A percentile compares a stretch with the other conserved stretches of the same genome.
phyloP scores from a whole-genome alignment of 768 basidiomycete species.

The Phaffia australis region DNA sequence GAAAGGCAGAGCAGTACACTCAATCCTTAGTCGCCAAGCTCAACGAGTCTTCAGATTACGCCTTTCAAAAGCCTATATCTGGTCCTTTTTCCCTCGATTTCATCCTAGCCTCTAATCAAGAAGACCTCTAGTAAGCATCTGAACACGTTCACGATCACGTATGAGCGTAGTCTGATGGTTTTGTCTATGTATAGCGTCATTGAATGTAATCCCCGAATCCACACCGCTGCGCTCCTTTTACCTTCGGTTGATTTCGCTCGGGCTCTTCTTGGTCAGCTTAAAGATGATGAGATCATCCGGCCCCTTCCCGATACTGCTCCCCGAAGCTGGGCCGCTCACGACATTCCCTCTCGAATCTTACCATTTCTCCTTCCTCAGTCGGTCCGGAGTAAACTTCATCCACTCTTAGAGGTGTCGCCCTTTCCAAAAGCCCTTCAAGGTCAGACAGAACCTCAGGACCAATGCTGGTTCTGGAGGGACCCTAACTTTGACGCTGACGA shows the following conservation, averaged over 20 bases:
- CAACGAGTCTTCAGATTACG: constrained; percentile 27
- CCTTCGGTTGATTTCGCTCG: constrained; percentile 11
- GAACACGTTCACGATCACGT: too few relatives aligned
- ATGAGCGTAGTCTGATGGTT: too few relatives aligned
- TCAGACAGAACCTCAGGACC: constrained; percentile 28
- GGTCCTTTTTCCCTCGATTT: constrained; percentile 39
- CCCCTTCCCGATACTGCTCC: constrained; percentile 27
- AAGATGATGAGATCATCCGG: constrained; percentile 27
- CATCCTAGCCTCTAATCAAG: constrained; percentile 34
- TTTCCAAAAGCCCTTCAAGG: constrained; percentile 12
- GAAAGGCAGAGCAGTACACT: constrained; percentile 35
- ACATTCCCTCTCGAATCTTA: constrained; percentile 33
- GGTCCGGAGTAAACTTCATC: constrained; percentile 29
- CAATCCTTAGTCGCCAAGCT: constrained; percentile 30
- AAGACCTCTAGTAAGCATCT: constrained; percentile 29
- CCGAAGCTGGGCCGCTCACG: constrained; percentile 35
- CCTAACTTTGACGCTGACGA: constrained; percentile 36
- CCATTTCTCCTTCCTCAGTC: constrained; percentile 29
- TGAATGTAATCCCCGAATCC: constrained; percentile 38
- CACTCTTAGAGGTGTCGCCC: constrained; percentile 29
- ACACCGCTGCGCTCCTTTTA: constrained; percentile 36
- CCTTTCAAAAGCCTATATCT: constrained; percentile 29
- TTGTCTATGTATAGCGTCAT: constrained; percentile 26
- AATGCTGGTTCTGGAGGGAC: constrained; percentile 30
- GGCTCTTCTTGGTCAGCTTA: constrained; percentile 19